These are phyloP conservation scores for Trichocladium antarcticum DNA, from an alignment of 495 filamentous ascomycete genomes.

Conservation along the genomic window DNA sequence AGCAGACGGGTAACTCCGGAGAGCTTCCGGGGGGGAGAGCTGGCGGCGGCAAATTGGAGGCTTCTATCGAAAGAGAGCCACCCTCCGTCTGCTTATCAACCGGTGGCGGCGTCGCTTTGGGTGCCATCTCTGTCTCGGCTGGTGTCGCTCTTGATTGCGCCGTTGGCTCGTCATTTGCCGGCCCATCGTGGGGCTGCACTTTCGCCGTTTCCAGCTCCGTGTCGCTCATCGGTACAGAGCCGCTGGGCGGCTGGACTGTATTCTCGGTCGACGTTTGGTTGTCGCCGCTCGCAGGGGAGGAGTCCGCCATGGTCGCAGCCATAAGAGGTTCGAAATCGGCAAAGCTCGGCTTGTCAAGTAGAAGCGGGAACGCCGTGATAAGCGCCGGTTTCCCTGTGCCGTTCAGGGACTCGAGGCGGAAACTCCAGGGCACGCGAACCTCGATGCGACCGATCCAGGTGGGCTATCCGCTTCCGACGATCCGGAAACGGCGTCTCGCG, in stretches of 20 bases:
- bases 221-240: background rate
- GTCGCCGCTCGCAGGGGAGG: background rate
- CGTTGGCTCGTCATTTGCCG: constrained; percentile 5
- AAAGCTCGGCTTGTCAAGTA: background rate
- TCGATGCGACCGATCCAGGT: background rate
- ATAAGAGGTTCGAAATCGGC: background rate
- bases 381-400: background rate
- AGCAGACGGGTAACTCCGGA: constrained; percentile 22
- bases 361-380: background rate
- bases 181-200: constrained; percentile 6
- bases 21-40: background rate
- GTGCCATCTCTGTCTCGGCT: constrained; percentile 11
- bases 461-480: background rate
- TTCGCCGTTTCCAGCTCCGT: background rate
- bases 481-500: background rate
- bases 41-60: constrained; percentile 25
- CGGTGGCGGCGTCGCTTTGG: constrained; percentile 18
- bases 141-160: constrained; percentile 13
- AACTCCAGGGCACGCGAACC: background rate
- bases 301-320: constrained; percentile 4
- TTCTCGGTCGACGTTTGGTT: background rate
- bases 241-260: background rate
- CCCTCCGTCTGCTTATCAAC: constrained; percentile 20
- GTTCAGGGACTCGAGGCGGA: background rate
- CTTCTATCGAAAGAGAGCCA: constrained; percentile 35